These are phyloP conservation scores for Saccharomycopsis babjevae DNA, from an alignment of 805 yeast species.

Conservation along the genomic window DNA sequence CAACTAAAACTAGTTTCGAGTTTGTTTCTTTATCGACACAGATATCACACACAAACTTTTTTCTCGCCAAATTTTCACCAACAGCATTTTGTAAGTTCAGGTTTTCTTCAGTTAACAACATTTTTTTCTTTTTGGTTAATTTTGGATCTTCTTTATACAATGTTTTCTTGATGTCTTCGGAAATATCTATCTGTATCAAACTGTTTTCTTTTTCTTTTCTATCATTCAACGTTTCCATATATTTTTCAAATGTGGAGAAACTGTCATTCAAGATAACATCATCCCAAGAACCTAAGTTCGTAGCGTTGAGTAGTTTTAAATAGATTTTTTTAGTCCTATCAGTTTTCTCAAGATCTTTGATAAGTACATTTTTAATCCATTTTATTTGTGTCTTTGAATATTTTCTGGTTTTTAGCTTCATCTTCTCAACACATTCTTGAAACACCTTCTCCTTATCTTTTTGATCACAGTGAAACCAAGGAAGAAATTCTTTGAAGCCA, in stretches of 20 bases:
- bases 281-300: slow-evolving; percentile 57
- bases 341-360: slow-evolving; percentile 39
- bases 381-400: slow-evolving; percentile 84
- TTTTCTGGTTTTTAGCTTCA: slow-evolving; percentile 77
- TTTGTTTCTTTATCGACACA: slow-evolving; percentile 52
- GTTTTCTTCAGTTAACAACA: neutral
- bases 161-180: slow-evolving; percentile 1
- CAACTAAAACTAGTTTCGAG: slow-evolving; percentile 50
- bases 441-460: neutral
- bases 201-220: neutral
- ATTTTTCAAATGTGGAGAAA: slow-evolving; percentile 31
- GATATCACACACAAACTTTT: slow-evolving; percentile 54
- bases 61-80: slow-evolving; percentile 13
- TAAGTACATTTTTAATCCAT: slow-evolving; percentile 72
- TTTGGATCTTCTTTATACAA: neutral
- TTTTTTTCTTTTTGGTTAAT: neutral
- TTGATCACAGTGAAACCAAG: slow-evolving; percentile 34
- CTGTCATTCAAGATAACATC: slow-evolving; percentile 49
- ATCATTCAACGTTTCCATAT: slow-evolving; percentile 18
- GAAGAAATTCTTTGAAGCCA: slow-evolving; percentile 83
- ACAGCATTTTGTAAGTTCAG: neutral
- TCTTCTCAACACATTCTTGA: slow-evolving; percentile 42
- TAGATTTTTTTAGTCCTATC: neutral
- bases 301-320: slow-evolving; percentile 64
- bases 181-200: neutral